Evolutionary conservation across 2,329 filamentous ascomycete species (phyloP).

Genomic region (Periconia sp.): DNA sequence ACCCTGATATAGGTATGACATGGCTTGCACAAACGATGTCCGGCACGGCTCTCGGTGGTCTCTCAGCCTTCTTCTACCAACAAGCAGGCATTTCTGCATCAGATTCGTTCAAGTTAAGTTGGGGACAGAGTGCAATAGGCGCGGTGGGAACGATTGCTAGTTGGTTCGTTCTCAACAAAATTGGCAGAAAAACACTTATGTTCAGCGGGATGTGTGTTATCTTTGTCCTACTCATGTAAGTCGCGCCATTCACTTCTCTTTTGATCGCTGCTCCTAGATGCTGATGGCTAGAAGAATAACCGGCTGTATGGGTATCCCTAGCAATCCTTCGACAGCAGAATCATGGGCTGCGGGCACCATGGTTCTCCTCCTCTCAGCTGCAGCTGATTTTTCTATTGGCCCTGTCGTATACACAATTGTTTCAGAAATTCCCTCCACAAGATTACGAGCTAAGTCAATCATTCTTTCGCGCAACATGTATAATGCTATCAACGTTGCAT

Average conservation of each 20-base stretch:
- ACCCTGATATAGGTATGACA: constrained; percentile 54
- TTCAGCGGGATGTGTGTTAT: constrained; percentile 5
- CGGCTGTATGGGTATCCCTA: constrained; percentile 1
- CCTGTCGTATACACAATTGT: constrained; percentile 70
- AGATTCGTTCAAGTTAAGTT: constrained; percentile 51
- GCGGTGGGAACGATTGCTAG: not conserved
- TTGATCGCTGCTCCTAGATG: too few species aligned
- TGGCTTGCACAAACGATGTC: constrained; percentile 50
- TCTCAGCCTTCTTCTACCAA: constrained; percentile 50
- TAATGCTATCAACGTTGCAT: constrained; percentile 79
- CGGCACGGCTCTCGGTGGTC: constrained; percentile 28
- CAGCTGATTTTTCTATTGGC: constrained; percentile 64
- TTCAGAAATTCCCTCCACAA: constrained; percentile 77
- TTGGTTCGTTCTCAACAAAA: constrained; percentile 57
- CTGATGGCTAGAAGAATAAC: not conserved
- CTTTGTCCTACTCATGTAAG: constrained; percentile 3
- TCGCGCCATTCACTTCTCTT: not conserved
- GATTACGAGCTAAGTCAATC: constrained; percentile 86
- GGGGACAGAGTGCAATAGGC: constrained; percentile 48
- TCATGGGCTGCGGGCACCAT: constrained; percentile 15
- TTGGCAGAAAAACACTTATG: constrained; percentile 5
- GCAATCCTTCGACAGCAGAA: constrained; percentile 45
- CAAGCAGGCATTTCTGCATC: constrained; percentile 43
- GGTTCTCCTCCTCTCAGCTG: constrained; percentile 54
- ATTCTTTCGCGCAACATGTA: constrained; percentile 77